These are phyloP conservation scores for Tylopilus cervinicoccineus DNA, from an alignment of 768 basidiomycete genomes.

Conservation along the genomic window DNA sequence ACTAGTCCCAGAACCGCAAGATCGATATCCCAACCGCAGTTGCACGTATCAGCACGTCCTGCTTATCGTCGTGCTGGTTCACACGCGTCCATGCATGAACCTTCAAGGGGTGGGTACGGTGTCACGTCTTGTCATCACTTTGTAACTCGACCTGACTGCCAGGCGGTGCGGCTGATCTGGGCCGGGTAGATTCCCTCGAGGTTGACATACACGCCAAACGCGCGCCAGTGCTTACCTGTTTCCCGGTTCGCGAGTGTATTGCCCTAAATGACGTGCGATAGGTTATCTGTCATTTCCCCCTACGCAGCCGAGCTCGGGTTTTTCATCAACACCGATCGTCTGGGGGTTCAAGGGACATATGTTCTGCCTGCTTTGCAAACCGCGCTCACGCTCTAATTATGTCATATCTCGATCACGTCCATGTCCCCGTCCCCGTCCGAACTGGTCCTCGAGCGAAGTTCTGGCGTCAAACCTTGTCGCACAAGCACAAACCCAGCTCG, in stretches of 20 bases:
- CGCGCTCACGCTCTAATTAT: slow-evolving; percentile 52
- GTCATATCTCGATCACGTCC: too few relatives aligned
- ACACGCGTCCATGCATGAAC: neutral
- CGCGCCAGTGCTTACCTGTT: slow-evolving; percentile 7
- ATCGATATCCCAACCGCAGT: neutral
- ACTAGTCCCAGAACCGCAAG: neutral
- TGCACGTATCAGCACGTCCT: too few relatives aligned
- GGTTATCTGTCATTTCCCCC: slow-evolving; percentile 42
- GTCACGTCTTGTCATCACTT: neutral
- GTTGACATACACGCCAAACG: slow-evolving; percentile 1
- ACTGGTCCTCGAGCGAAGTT: too few relatives aligned
- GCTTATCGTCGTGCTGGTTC: neutral
- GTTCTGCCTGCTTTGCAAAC: slow-evolving; percentile 48
- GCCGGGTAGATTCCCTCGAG: neutral
- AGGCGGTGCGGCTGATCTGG: neutral
- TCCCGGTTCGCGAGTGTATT: neutral
- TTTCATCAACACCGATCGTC: slow-evolving; percentile 53
- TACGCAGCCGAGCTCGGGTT: slow-evolving; percentile 60
- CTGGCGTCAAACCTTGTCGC: slow-evolving; percentile 37
- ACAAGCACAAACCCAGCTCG: slow-evolving; percentile 44
- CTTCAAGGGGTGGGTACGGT: slow-evolving; percentile 3
- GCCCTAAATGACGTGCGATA: slow-evolving; percentile 1
- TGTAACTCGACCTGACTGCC: neutral
- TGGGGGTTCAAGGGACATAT: slow-evolving; percentile 38
- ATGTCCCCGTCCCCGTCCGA: slow-evolving; percentile 43